Conservation (phyloP, 2,329 filamentous ascomycete species). For the Orbilia javanica region DNA sequence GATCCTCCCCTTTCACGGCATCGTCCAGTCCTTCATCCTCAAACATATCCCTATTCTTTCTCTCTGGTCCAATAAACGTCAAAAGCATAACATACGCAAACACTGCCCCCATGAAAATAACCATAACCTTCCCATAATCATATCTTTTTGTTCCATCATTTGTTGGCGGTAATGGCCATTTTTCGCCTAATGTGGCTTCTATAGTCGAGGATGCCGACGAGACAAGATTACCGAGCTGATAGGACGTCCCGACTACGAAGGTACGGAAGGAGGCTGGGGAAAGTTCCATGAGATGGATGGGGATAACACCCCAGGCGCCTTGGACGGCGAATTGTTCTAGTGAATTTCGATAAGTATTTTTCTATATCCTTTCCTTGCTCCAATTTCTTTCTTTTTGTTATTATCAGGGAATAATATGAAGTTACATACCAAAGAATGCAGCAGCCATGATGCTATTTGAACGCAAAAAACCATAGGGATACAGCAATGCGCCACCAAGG, state of each 20-base stretch:
- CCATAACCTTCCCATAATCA: slow-evolving; percentile 85
- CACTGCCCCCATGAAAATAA: slow-evolving; percentile 90
- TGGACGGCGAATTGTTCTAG: slow-evolving; percentile 74
- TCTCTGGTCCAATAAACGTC: slow-evolving; percentile 73
- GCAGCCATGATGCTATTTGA: slow-evolving; percentile 76
- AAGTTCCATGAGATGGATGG: slow-evolving; percentile 80
- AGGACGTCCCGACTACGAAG: slow-evolving; percentile 77
- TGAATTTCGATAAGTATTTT: background rate
- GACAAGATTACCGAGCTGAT: slow-evolving; percentile 82
- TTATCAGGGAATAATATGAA: background rate
- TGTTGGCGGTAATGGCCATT: slow-evolving; percentile 76
- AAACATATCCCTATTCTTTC: slow-evolving; percentile 60
- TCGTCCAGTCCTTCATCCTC: slow-evolving; percentile 34
- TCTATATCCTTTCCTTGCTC: too few species aligned
- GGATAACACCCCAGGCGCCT: slow-evolving; percentile 76
- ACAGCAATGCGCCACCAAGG: slow-evolving; percentile 80
- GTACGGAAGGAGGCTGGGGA: slow-evolving; percentile 78
- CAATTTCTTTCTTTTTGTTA: too few species aligned
- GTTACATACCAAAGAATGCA: slow-evolving; percentile 73
- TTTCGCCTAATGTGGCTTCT: slow-evolving; percentile 78
- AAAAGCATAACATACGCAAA: slow-evolving; percentile 74
- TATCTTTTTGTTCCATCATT: slow-evolving; percentile 70
- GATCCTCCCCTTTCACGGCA: slow-evolving; percentile 22
- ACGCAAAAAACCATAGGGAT: slow-evolving; percentile 83
- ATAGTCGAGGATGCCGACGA: slow-evolving; percentile 69